A percentile compares a stretch with the other conserved stretches of the same genome.
Conservation (phyloP, 2,329 filamentous ascomycete species). For the Aspergillus pseudoviridinutans region DNA sequence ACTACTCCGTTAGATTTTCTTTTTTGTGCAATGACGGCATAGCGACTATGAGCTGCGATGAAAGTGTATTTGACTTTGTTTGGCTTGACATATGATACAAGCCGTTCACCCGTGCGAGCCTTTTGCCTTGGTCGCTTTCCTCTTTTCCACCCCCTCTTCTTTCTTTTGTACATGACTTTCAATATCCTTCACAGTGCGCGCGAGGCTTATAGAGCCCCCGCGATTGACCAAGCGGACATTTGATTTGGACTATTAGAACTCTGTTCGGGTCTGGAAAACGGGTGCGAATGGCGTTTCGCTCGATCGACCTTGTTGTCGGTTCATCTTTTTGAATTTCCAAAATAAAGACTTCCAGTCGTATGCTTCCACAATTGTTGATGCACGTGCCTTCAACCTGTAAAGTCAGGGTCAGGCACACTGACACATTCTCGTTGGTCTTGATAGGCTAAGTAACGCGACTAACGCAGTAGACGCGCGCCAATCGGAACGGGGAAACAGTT, state of each 20-base stretch:
- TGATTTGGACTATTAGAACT: constrained; percentile 40
- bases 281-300: constrained; percentile 41
- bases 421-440: neutral
- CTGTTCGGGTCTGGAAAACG: constrained; percentile 42
- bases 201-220: constrained; percentile 20
- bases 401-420: neutral
- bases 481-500: constrained; percentile 27
- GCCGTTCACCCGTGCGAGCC: constrained; percentile 15
- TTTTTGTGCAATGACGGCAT: constrained; percentile 32
- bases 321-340: constrained; percentile 28
- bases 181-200: constrained; percentile 32
- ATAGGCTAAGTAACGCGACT: constrained; percentile 4
- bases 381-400: neutral
- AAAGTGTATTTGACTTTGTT: constrained; percentile 28
- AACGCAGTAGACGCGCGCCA: constrained; percentile 12
- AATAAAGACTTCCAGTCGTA: constrained; percentile 14
- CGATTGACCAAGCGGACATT: constrained; percentile 29
- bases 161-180: constrained; percentile 42
- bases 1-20: constrained; percentile 18
- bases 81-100: constrained; percentile 22
- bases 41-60: constrained; percentile 36
- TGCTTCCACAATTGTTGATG: neutral
- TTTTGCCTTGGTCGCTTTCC: constrained; percentile 16
- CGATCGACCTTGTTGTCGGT: constrained; percentile 28
- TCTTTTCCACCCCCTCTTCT: constrained; percentile 18